Evolutionary conservation across 2,329 filamentous ascomycete species (phyloP), one percentile per base, ranked within the genome.

Genomic region (Parascedosporium putredinis): DNA sequence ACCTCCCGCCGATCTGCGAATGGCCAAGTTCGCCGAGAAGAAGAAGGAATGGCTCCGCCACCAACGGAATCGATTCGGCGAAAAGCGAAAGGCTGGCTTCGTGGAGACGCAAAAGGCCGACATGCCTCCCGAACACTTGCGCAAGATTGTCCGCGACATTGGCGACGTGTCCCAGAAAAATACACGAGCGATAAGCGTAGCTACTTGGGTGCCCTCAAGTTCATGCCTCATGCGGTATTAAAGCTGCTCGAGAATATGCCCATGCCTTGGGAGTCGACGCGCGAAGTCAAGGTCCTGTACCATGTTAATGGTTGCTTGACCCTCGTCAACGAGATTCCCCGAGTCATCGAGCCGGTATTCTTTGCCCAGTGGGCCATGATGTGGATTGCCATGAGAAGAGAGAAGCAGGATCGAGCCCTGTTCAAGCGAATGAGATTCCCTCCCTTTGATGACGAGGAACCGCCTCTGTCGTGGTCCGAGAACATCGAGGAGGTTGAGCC

Each of bases 401-500:
- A 98, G 65, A 98, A 98, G 75, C 93, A 89, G 62, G 93, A 98
- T 61, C 76, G 93, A 66, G 75, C 91, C 62, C 81, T 97, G 59
- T 98, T 98, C 76, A 98, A 98, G 74, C 83, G 93, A 56, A 98
- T 98, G 93, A 83, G 94, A 58, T 98, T 98, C 60, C 93, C 93
- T 16, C 94, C 94, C 0, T 98, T 98, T 58, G 93, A 98, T 58
- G 94, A 98, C 62, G 93, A 98, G 70, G 93, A 98, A 62, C 94
- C 93, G 4, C 94, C 93, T 10, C 74, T 98, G 57, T 96, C 89
- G 2, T 98, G 93, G 88, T 94, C 91, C 8, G 94, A 98, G 66
- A 98, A 98, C 62, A 91, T 98, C 57, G 93, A 98, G 67, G 93
- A 97, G 63, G 93, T 98, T 20, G 93, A 98, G 63, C 94, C 94